These are phyloP conservation scores for Penicillium riverlandense DNA, from an alignment of 495 filamentous ascomycete species.

Conservation along the genomic window DNA sequence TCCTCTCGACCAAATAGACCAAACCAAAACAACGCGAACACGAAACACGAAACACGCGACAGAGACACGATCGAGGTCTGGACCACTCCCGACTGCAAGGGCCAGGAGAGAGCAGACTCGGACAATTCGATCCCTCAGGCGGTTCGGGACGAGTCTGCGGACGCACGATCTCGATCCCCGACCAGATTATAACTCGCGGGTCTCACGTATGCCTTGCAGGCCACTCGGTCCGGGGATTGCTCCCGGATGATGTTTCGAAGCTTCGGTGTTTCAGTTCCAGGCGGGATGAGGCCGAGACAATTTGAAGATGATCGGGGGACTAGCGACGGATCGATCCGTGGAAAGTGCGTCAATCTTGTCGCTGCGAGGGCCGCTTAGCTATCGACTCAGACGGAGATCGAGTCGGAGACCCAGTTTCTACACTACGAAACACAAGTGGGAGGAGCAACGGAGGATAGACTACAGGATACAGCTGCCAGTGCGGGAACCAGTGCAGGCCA, in stretches of 20 bases:
- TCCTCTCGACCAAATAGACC: too few species aligned
- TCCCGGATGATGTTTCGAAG: slow-evolving; percentile 2
- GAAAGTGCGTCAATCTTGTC: too few species aligned
- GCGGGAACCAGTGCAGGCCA: slow-evolving; percentile 6
- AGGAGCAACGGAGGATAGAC: too few species aligned
- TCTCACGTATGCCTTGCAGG: slow-evolving; percentile 25
- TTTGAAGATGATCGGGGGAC: too few species aligned
- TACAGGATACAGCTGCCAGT: too few species aligned
- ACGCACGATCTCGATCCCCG: background rate
- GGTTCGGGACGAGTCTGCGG: too few species aligned
- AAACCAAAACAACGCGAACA: background rate
- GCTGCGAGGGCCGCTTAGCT: too few species aligned
- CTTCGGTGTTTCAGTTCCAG: slow-evolving; percentile 8
- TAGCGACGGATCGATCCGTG: too few species aligned
- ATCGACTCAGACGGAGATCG: too few species aligned
- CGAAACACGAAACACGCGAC: background rate
- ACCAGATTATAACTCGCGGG: slow-evolving; percentile 4
- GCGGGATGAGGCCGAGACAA: too few species aligned
- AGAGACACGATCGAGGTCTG: background rate
- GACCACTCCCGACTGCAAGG: background rate
- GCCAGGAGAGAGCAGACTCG: background rate
- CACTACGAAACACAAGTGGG: too few species aligned
- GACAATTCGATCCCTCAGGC: background rate
- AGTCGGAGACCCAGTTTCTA: too few species aligned
- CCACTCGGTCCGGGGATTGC: background rate